phyloP scores from a whole-genome alignment of 1,284 basidiomycete species.

The Coriolopsis trogii region DNA sequence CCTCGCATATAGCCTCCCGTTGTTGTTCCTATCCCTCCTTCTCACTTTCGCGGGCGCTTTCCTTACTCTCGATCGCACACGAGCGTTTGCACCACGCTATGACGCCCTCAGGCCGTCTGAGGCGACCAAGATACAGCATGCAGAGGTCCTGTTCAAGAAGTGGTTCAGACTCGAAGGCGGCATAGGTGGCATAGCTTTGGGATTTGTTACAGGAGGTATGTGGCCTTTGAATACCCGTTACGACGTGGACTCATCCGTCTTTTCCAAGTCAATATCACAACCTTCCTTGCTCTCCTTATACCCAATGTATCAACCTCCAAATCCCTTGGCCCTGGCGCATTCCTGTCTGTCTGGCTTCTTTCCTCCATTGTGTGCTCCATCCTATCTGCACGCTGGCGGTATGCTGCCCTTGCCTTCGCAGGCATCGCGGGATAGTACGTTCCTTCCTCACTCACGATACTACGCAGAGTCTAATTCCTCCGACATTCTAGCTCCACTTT shows the following conservation, averaged over 20 bases:
- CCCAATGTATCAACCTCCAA: conserved; percentile 50
- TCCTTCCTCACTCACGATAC: background rate
- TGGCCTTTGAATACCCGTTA: conserved; percentile 9
- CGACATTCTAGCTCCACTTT: conserved; percentile 43
- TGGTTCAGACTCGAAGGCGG: conserved; percentile 57
- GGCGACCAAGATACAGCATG: conserved; percentile 32
- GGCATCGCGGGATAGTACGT: conserved; percentile 58
- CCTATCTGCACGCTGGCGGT: conserved; percentile 53
- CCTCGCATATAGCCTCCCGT: conserved; percentile 58
- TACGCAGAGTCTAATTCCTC: background rate
- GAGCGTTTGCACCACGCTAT: conserved; percentile 53
- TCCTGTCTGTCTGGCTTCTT: conserved; percentile 61
- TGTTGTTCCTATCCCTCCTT: conserved; percentile 53
- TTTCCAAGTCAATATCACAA: conserved; percentile 55
- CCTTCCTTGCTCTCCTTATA: conserved; percentile 61
- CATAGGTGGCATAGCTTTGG: conserved; percentile 58
- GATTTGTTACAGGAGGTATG: conserved; percentile 64
- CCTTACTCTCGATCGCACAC: conserved; percentile 66
- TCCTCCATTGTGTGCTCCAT: conserved; percentile 48
- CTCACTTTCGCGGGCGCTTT: conserved; percentile 67
- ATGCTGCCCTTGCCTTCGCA: conserved; percentile 46
- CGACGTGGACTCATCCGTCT: no score
- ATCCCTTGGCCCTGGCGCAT: conserved; percentile 49
- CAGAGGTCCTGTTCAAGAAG: conserved; percentile 31
- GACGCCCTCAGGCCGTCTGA: conserved; percentile 33